These are phyloP conservation scores for Boletus subcaerulescens DNA, from an alignment of 768 basidiomycete species.

Conservation along the genomic window DNA sequence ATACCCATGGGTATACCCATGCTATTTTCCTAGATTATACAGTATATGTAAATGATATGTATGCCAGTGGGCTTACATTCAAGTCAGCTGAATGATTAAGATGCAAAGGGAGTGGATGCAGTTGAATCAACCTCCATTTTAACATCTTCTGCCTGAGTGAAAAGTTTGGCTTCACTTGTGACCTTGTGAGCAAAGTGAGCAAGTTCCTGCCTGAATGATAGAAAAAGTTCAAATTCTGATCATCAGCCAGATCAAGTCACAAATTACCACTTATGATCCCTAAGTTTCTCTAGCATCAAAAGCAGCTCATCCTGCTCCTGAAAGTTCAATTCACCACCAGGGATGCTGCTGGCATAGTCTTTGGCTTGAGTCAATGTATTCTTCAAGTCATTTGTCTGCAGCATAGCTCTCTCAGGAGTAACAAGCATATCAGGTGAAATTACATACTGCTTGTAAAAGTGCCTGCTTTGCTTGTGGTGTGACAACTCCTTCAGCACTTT, in stretches of 20 bases:
- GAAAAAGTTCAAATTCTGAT: neutral
- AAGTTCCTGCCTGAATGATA: constrained; percentile 49
- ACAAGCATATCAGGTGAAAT: neutral
- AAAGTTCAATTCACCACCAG: constrained; percentile 69
- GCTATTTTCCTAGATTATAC: too few relatives aligned
- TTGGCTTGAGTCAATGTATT: constrained; percentile 55
- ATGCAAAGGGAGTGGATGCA: constrained; percentile 61
- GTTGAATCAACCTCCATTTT: constrained; percentile 74
- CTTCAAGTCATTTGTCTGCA: constrained; percentile 74
- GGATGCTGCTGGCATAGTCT: constrained; percentile 53
- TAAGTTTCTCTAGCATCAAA: constrained; percentile 59
- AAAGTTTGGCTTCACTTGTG: constrained; percentile 32
- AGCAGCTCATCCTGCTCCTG: constrained; percentile 73
- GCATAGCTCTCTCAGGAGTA: neutral
- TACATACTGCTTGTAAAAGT: constrained; percentile 58
- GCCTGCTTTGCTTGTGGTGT: constrained; percentile 63
- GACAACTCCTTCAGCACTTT: constrained; percentile 49
- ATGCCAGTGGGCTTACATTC: too few relatives aligned
- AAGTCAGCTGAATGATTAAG: constrained; percentile 15
- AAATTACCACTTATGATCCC: constrained; percentile 48
- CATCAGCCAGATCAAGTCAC: too few relatives aligned
- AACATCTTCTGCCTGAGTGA: constrained; percentile 24
- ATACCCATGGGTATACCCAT: too few relatives aligned
- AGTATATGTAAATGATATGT: too few relatives aligned
- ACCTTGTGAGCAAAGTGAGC: constrained; percentile 47